Evolutionary conservation across 306 rosid genomes (phyloP).

Genomic region (Mucuna pruriens): DNA sequence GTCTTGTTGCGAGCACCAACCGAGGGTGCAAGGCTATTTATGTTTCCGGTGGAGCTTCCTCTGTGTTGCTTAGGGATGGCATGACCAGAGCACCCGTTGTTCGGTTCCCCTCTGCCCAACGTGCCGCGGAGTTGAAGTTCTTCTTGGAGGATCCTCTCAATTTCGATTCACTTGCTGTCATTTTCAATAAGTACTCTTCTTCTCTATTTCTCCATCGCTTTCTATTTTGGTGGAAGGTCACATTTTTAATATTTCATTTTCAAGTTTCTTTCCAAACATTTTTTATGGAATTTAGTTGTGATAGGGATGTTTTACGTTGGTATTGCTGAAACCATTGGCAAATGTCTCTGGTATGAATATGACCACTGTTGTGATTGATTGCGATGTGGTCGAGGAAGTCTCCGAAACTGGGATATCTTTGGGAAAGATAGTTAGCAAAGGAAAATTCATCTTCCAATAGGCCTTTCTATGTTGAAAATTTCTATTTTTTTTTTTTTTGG

Average conservation of each 20-base stretch:
- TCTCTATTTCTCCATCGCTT: background rate
- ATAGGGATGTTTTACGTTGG: background rate
- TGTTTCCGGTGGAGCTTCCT: slow-evolving; percentile 72
- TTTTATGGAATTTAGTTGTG: background rate
- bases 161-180: slow-evolving; percentile 56
- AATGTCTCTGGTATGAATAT: background rate
- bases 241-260: background rate
- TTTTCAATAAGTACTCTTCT: slow-evolving; percentile 67
- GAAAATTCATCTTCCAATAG: background rate
- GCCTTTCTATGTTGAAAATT: background rate
- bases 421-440: background rate
- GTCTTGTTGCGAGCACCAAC: slow-evolving; percentile 89
- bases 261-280: background rate
- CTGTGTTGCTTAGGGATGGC: slow-evolving; percentile 67
- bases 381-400: background rate
- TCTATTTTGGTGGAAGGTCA: background rate
- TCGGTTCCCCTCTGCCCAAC: slow-evolving; percentile 64
- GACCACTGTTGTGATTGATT: background rate
- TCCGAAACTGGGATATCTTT: background rate
- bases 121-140: slow-evolving; percentile 83
- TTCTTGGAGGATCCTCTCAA: slow-evolving; percentile 73
- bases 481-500: background rate
- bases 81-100: slow-evolving; percentile 95
- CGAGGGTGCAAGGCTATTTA: slow-evolving; percentile 87
- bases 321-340: background rate